Base-by-base conservation (phyloP, 2,329 filamentous ascomycete genomes). In the Chaetoscypha palmicola region DNA sequence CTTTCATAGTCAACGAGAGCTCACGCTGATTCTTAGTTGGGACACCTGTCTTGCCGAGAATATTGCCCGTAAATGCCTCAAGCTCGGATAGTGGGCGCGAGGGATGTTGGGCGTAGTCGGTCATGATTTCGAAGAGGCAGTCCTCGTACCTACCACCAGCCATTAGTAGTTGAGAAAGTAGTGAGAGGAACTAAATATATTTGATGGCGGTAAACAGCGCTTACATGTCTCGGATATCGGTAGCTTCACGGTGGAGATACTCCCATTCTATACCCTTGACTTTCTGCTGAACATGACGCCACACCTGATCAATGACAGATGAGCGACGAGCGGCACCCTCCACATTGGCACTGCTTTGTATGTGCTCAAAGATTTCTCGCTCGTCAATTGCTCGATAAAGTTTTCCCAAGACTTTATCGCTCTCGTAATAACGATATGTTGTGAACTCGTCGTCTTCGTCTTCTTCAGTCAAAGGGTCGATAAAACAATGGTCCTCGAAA, bases 351-450 rank as follows among this genome's bases (percentile, higher is more conserved):
- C 51, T 48, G 30, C 49, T 36, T 45, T 57, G 55, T 14, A 64
- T 52, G 9, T 62, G 49, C 3, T 45, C 38, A 20, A 65, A 82
- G 33, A 90, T 83, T 41, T 73, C 71, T 35, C 71, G 69, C 61
- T 92, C 86, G 53, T 94, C 78, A 9, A 94, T 80, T 0, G 71
- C 74, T 1, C 85, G 77, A 58, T 85, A 92, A 0, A 94, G 67
- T 3, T 71, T 63, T 0, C 87, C 87, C 0, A 92, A 71, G 0
- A 83, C 68, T 52, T 86, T 87, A 0, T 77, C 54, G 1, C 82
- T 88, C 23, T 62, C 64, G 59, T 92, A 90, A 58, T 80, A 91
- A 3, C 64, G 62, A 20, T 71, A 67, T 4, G 66, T 64, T 48
- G 70, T 65, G 3, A 68, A 67, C 1, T 68, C 62, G n/a, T 73